These are phyloP conservation scores for Purshia tridentata DNA, from an alignment of 306 rosid genomes.

Conservation along the genomic window DNA sequence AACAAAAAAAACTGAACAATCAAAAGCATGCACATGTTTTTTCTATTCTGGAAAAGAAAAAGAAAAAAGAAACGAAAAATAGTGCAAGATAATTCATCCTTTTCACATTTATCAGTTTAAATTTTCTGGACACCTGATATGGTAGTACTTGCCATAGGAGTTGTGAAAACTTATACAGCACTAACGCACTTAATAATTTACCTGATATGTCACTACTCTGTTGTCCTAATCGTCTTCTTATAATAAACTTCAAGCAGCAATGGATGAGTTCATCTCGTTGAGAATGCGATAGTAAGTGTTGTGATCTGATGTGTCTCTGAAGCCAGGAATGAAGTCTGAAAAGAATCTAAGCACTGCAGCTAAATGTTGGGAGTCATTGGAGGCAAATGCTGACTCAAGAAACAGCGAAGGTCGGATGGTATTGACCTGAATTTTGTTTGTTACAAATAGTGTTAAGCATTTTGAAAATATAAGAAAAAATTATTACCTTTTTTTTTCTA, in stretches of 20 bases:
- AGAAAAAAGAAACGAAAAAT: not conserved
- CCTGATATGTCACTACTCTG: not conserved
- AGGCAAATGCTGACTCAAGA: slow-evolving; percentile 75
- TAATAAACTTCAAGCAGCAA: slow-evolving; percentile 44
- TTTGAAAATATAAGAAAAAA: not conserved
- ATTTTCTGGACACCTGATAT: not conserved
- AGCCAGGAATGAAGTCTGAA: slow-evolving; percentile 73
- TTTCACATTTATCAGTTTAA: not conserved
- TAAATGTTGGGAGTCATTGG: slow-evolving; percentile 67
- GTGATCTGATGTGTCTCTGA: slow-evolving; percentile 66
- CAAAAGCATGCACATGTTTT: not conserved
- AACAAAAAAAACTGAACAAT: not conserved
- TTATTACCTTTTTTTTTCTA: not conserved
- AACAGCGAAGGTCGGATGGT: slow-evolving; percentile 79
- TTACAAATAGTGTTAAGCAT: slow-evolving; percentile 8
- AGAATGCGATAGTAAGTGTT: slow-evolving; percentile 67
- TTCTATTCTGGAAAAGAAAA: not conserved
- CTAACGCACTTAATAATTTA: not conserved
- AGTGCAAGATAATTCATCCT: not conserved
- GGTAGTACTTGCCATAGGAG: not conserved
- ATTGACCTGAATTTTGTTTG: slow-evolving; percentile 67
- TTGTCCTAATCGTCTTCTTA: not conserved
- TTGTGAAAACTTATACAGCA: not conserved
- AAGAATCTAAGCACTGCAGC: slow-evolving; percentile 89
- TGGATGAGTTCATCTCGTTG: slow-evolving; percentile 64